These are phyloP conservation scores for Phytophthora constricta DNA, from an alignment of 352 stramenopile genomes.

Conservation along the genomic window DNA sequence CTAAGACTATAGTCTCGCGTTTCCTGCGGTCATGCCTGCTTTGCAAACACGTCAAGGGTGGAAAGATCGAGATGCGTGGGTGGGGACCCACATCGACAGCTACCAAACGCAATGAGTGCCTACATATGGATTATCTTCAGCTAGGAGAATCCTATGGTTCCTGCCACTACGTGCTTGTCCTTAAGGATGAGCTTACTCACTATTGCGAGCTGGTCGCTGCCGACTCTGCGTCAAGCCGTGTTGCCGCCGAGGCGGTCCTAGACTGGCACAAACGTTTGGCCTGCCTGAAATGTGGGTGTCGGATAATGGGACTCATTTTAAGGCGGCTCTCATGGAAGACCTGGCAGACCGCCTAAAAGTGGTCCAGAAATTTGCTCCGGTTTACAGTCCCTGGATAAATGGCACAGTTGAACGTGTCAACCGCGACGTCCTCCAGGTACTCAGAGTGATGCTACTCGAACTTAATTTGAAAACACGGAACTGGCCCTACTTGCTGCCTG, in stretches of 20 bases:
- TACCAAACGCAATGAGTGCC: conserved; percentile 6
- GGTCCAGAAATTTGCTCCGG: conserved; percentile 10
- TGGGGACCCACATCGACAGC: conserved; percentile 8
- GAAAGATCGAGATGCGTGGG: background rate
- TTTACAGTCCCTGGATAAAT: conserved; percentile 24
- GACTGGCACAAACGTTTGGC: conserved; percentile 27
- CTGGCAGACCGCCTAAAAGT: conserved; percentile 1
- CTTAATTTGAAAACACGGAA: conserved; percentile 6
- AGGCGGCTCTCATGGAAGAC: conserved; percentile 5
- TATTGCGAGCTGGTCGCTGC: conserved; percentile 12
- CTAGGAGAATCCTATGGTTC: background rate
- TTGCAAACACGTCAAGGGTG: conserved; percentile 25
- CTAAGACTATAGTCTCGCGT: background rate
- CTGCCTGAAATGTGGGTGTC: conserved; percentile 10
- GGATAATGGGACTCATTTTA: conserved; percentile 25
- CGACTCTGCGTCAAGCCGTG: conserved; percentile 12
- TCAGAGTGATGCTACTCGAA: conserved; percentile 18
- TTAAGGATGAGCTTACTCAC: conserved; percentile 18
- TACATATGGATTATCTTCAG: conserved; percentile 19
- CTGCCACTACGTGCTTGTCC: conserved; percentile 8
- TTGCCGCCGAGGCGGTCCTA: conserved; percentile 6
- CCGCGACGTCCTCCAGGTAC: conserved; percentile 21
- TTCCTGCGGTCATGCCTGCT: conserved; percentile 3
- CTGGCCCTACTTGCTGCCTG: conserved; percentile 14
- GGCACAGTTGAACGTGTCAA: conserved; percentile 27